phyloP scores from a whole-genome alignment of 768 basidiomycete species.

The Harrya chromipes region DNA sequence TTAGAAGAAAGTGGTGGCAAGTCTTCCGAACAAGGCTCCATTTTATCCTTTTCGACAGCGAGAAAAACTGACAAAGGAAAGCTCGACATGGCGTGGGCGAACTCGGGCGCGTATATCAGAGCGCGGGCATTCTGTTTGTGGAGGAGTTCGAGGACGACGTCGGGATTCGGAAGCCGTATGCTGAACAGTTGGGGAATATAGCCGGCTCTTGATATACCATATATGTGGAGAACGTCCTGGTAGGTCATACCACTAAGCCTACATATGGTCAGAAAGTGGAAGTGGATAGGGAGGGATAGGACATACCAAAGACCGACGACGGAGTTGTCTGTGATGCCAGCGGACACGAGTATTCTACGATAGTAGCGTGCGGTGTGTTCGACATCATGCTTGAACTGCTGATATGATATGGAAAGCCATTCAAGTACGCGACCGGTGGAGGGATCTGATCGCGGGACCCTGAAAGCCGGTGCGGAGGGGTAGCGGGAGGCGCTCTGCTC shows the following conservation, averaged over 20 bases:
- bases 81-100: conserved; percentile 38
- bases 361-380: conserved; percentile 65
- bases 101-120: conserved; percentile 61
- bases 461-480: conserved; percentile 56
- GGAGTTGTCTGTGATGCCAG: conserved; percentile 49
- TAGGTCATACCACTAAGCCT: conserved; percentile 78
- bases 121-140: conserved; percentile 59
- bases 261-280: conserved; percentile 10
- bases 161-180: conserved; percentile 69
- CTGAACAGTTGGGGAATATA: conserved; percentile 79
- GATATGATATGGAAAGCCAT: conserved; percentile 65
- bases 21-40: conserved; percentile 35
- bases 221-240: conserved; percentile 67
- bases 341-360: conserved; percentile 44
- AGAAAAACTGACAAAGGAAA: conserved; percentile 51
- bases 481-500: conserved; percentile 50
- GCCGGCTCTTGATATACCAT: conserved; percentile 71
- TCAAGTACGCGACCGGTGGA: conserved; percentile 40
- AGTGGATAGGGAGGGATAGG: background rate
- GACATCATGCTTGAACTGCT: conserved; percentile 61
- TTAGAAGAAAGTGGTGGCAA: conserved; percentile 43
- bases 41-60: conserved; percentile 39
- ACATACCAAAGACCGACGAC: conserved; percentile 73
- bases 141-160: conserved; percentile 68
- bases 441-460: conserved; percentile 49